Evolutionary conservation across 2,329 filamentous ascomycete genomes (phyloP).

Genomic region (Talaromyces funiculosus): DNA sequence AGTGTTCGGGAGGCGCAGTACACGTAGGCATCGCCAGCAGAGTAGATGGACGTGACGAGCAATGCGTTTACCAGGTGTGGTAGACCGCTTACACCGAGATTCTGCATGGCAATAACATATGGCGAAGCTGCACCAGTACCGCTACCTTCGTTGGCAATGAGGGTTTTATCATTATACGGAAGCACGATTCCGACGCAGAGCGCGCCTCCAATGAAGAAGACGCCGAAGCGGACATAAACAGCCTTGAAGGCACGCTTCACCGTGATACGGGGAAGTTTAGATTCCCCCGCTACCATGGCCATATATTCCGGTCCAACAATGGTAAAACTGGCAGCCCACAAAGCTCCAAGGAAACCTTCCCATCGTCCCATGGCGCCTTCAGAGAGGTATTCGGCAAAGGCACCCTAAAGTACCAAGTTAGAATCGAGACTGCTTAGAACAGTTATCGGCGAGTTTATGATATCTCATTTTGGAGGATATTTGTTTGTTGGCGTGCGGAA

Average conservation of each 20-base stretch:
- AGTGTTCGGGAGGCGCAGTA: slow-evolving; percentile 65
- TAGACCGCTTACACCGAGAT: slow-evolving; percentile 57
- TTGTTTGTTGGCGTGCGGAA: slow-evolving; percentile 36
- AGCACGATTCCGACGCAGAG: slow-evolving; percentile 65
- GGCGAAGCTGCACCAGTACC: slow-evolving; percentile 59
- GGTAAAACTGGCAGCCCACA: slow-evolving; percentile 63
- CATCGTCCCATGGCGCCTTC: slow-evolving; percentile 56
- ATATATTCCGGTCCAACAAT: slow-evolving; percentile 62
- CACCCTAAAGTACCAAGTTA: slow-evolving; percentile 37
- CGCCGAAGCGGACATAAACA: slow-evolving; percentile 68
- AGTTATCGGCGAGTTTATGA: not conserved
- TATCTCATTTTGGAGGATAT: slow-evolving; percentile 10
- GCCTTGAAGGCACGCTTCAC: slow-evolving; percentile 71
- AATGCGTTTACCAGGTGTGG: slow-evolving; percentile 70
- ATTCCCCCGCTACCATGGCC: slow-evolving; percentile 48
- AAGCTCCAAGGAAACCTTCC: slow-evolving; percentile 56
- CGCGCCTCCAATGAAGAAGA: slow-evolving; percentile 68
- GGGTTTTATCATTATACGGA: slow-evolving; percentile 56
- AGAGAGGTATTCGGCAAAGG: slow-evolving; percentile 60
- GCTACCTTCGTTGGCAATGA: slow-evolving; percentile 52
- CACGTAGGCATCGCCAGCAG: slow-evolving; percentile 62
- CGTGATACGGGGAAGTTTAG: slow-evolving; percentile 60
- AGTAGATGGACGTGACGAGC: slow-evolving; percentile 62
- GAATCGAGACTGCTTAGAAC: not conserved
- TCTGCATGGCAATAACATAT: slow-evolving; percentile 63